A percentile compares a stretch with the other conserved stretches of the same genome.
phyloP scores from a whole-genome alignment of 2,329 filamentous ascomycete species.

The Ascomycota sp. region DNA sequence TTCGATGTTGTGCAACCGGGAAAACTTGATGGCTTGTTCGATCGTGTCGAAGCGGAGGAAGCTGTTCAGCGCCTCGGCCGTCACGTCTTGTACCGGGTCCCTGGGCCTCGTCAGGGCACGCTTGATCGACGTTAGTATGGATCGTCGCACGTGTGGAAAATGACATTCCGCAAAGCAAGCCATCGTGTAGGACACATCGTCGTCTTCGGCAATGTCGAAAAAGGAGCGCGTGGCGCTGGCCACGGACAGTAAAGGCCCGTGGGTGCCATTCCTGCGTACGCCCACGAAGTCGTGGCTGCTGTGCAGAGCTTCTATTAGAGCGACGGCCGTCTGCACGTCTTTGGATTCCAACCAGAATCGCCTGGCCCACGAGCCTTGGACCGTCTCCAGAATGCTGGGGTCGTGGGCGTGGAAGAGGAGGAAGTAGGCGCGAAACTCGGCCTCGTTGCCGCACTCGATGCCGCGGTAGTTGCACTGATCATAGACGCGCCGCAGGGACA shows the following conservation, averaged over 20 bases:
- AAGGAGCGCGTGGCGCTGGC: constrained; percentile 30
- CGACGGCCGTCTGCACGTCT: constrained; percentile 39
- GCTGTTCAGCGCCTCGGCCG: constrained; percentile 30
- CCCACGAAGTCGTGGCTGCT: constrained; percentile 36
- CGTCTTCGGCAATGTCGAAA: constrained; percentile 37
- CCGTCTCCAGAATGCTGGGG: constrained; percentile 29
- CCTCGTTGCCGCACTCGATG: constrained; percentile 38
- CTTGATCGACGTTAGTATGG: constrained; percentile 33
- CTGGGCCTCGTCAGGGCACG: constrained; percentile 34
- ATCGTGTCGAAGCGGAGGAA: constrained; percentile 48
- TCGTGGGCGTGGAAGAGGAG: constrained; percentile 40
- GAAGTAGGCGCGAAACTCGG: constrained; percentile 46
- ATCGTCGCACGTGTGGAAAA: constrained; percentile 38
- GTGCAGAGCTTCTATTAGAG: constrained; percentile 38
- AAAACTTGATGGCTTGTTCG: constrained; percentile 44
- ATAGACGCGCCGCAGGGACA: constrained; percentile 46
- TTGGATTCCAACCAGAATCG: constrained; percentile 32
- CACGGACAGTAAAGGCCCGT: constrained; percentile 25
- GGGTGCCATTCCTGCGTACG: constrained; percentile 29
- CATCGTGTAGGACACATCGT: constrained; percentile 44
- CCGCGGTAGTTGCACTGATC: constrained; percentile 41
- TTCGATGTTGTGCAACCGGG: constrained; percentile 32
- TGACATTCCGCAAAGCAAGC: constrained; percentile 50
- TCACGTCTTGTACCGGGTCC: constrained; percentile 38
- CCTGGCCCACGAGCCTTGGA: constrained; percentile 36